Evolutionary conservation across 495 filamentous ascomycete species (phyloP).

Genomic region (Bryoglossum gracile): DNA sequence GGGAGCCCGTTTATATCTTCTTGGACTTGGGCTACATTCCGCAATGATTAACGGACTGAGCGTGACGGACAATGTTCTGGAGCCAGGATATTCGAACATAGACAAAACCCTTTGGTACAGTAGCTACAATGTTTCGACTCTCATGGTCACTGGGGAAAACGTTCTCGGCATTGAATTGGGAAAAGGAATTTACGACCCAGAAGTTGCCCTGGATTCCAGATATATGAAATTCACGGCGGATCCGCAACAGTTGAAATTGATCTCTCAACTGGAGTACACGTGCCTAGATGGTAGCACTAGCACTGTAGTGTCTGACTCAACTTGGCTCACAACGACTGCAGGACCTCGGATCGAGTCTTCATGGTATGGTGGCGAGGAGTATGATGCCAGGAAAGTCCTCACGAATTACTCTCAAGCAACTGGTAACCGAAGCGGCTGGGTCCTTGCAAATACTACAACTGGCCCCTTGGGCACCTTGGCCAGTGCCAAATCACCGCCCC

Average conservation of each 20-base stretch:
- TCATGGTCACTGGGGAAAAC: neutral
- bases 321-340: neutral
- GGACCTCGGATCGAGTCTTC: constrained; percentile 1
- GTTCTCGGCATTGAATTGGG: neutral
- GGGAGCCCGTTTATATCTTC: neutral
- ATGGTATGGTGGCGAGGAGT: constrained; percentile 1
- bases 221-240: neutral
- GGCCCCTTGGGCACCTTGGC: neutral
- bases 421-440: neutral
- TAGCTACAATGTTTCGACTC: neutral
- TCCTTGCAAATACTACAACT: neutral
- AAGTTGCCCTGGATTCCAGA: neutral
- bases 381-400: neutral
- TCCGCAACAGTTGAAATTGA: neutral
- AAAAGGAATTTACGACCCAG: neutral
- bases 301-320: neutral
- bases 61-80: neutral
- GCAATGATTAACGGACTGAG: neutral
- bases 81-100: neutral
- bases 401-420: neutral
- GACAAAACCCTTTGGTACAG: neutral
- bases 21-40: constrained; percentile 1
- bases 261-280: constrained; percentile 3
- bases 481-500: neutral
- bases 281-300: neutral